A percentile compares a stretch with the other conserved stretches of the same genome.
Conservation (phyloP, 164 flowering plant species). For the Vitis vinifera region ASM3070453v1 NC_081809.1:20028501-20029000, state of each 20-base stretch:
- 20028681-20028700: conserved; percentile 32
- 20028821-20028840: background rate
- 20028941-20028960: conserved; percentile 43
- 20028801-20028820: background rate
- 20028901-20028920: conserved; percentile 32
- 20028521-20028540: too few species aligned
- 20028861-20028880: conserved; percentile 85
- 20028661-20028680: conserved; percentile 50
- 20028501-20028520: too few species aligned
- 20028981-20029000: conserved; percentile 78
- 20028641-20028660: conserved; percentile 94
- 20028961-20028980: conserved; percentile 58
- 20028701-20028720: conserved; percentile 57
- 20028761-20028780: background rate
- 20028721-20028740: conserved; percentile 55
- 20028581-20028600: too few species aligned
- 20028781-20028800: background rate
- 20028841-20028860: conserved; percentile 40
- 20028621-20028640: background rate
- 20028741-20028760: conserved; percentile 88
- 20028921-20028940: conserved; percentile 23
- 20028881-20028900: conserved; percentile 78
- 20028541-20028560: too few species aligned
- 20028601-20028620: too few species aligned
- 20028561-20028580: background rate